Base-by-base conservation (phyloP, 305 asterid species). In the Striga hermonthica region DNA sequence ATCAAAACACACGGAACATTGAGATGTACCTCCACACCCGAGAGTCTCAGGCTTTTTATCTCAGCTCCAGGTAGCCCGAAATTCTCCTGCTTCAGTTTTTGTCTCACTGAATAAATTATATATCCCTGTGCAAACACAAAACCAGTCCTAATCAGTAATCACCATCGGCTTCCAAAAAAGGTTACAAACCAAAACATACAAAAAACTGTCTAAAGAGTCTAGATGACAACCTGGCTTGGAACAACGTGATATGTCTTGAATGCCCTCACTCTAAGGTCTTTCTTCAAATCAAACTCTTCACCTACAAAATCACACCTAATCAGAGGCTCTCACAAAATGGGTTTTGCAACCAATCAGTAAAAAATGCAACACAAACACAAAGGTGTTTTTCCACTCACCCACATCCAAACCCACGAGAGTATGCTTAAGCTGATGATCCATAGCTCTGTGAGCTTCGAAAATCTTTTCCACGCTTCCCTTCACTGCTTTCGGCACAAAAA, bases 391-490 rank as follows among this genome's bases (percentile, higher is more conserved):
- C 38, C 11, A 72, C 78, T 82, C 88, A 93, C 97, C 99, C 78
- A 86, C 93, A 75, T 93, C 95, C 72, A 90, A 82, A 57, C 91
- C 95, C 78, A 93, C 72, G 59, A 93, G 82, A 64, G 84, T 88
- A 74, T 90, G 96, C 13, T 75, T 76, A 52, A 90, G 86, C 80
- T 90, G 96, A 3, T 90, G 92, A 72, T 93, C 97, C 95, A 93
- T 93, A 56, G 82, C 86, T 57, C 96, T 83, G 83, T 90, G 97
- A 0, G 96, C 97, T 80, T 90, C 93, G 70, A 93, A 93, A 69
- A 90, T 75, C 87, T 83, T 90, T 62, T 93, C 95, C 36, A 93
- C 97, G 71, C 72, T 85, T 68, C 76, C 87, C 72, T 80, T 88
- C 50, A 93, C 76, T 36, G 73, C 81, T 72, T 84, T 90, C 50